phyloP scores from a whole-genome alignment of 2,329 filamentous ascomycete species.

The Sporothrix mexicana region DNA sequence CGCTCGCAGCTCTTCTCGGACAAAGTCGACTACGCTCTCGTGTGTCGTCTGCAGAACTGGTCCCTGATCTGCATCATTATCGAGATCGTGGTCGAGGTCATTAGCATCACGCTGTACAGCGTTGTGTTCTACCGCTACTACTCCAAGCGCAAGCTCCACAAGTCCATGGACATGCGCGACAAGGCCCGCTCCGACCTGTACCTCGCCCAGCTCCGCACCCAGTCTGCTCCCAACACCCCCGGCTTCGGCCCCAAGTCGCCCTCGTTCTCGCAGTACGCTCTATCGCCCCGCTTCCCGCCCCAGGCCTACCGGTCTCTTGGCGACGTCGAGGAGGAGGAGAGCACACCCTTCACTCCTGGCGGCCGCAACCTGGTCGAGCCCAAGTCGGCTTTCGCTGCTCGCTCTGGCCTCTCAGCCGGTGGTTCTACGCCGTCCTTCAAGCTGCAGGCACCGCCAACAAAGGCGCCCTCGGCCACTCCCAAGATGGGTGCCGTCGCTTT shows the following conservation, averaged over 20 bases:
- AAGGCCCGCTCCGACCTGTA: slow-evolving; percentile 93
- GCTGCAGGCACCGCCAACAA: slow-evolving; percentile 82
- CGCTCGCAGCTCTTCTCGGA: slow-evolving; percentile 77
- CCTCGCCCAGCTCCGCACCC: slow-evolving; percentile 80
- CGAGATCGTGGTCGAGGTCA: slow-evolving; percentile 88
- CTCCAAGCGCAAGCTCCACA: slow-evolving; percentile 91
- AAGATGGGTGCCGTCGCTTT: slow-evolving; percentile 69
- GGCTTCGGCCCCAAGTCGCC: slow-evolving; percentile 77
- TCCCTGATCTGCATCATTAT: slow-evolving; percentile 95
- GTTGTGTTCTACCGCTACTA: slow-evolving; percentile 97
- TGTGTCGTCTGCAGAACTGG: slow-evolving; percentile 96
- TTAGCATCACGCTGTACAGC: slow-evolving; percentile 91
- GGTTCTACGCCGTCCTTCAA: slow-evolving; percentile 66
- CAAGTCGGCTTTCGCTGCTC: slow-evolving; percentile 63
- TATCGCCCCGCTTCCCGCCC: slow-evolving; percentile 67
- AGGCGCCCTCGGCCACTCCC: slow-evolving; percentile 78
- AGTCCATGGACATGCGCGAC: slow-evolving; percentile 96
- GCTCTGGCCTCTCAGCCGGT: slow-evolving; percentile 44
- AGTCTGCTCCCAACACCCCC: slow-evolving; percentile 94
- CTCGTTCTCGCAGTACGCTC: slow-evolving; percentile 58
- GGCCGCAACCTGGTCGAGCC: slow-evolving; percentile 64
- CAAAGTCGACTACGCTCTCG: slow-evolving; percentile 84
- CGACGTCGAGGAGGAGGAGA: slow-evolving; percentile 48
- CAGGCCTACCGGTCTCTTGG: slow-evolving; percentile 56
- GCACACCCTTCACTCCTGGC: slow-evolving; percentile 59